These are phyloP conservation scores for Madurella mycetomatis DNA, from an alignment of 2,329 filamentous ascomycete genomes.

Conservation along the genomic window DNA sequence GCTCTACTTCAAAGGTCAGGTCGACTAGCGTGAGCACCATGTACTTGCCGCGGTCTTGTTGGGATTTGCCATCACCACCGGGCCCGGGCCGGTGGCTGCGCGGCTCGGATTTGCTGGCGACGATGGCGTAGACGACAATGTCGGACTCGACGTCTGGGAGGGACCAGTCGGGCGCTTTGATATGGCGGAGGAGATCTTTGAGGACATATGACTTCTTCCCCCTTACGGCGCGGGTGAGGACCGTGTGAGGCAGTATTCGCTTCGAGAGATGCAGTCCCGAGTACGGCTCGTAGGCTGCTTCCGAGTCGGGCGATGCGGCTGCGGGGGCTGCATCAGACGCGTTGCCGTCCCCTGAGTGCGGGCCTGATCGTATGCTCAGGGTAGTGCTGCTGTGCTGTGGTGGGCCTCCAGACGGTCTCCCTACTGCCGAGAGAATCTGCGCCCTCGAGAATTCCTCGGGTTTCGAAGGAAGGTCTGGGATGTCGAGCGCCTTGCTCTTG, in stretches of 20 bases:
- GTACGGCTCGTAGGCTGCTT: slow-evolving; percentile 70
- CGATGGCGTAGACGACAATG: slow-evolving; percentile 81
- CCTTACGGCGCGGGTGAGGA: slow-evolving; percentile 71
- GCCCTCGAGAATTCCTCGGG: slow-evolving; percentile 58
- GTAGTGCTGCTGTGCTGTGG: slow-evolving; percentile 43
- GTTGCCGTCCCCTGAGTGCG: slow-evolving; percentile 17
- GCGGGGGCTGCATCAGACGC: slow-evolving; percentile 20
- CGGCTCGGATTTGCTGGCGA: slow-evolving; percentile 84
- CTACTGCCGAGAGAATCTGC: slow-evolving; percentile 48
- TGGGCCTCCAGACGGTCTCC: slow-evolving; percentile 27
- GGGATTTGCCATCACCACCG: slow-evolving; percentile 42
- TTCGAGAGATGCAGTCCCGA: slow-evolving; percentile 80
- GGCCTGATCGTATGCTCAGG: slow-evolving; percentile 29
- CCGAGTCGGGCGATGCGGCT: slow-evolving; percentile 22
- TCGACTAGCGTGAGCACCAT: slow-evolving; percentile 89
- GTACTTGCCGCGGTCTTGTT: slow-evolving; percentile 71
- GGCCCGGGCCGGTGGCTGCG: slow-evolving; percentile 50
- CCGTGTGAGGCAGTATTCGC: slow-evolving; percentile 75
- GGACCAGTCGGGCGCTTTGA: slow-evolving; percentile 79
- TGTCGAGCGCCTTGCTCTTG: slow-evolving; percentile 52
- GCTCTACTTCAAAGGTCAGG: slow-evolving; percentile 82
- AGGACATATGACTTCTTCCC: slow-evolving; percentile 74
- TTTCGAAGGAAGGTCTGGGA: slow-evolving; percentile 46
- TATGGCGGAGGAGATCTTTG: slow-evolving; percentile 72
- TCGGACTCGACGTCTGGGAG: slow-evolving; percentile 81